Conservation (phyloP, 2,329 filamentous ascomycete species). For the Fusarium euwallaceae region DNA sequence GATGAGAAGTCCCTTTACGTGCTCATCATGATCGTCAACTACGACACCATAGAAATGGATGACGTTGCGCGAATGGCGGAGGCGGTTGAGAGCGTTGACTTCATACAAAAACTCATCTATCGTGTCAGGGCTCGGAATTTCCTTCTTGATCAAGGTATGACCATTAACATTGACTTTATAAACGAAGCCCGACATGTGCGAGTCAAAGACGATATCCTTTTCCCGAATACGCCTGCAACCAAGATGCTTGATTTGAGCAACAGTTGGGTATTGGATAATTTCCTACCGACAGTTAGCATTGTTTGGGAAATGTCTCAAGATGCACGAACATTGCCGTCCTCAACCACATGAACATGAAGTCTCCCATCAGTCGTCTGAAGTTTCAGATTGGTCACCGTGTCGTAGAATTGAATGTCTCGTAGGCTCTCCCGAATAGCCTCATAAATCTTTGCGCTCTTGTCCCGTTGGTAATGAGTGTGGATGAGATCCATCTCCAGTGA, state of each 20-base stretch:
- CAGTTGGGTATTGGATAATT: constrained; percentile 86
- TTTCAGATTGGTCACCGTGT: constrained; percentile 95
- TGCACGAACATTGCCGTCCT: constrained; percentile 81
- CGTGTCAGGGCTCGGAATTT: constrained; percentile 95
- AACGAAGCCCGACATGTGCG: constrained; percentile 96
- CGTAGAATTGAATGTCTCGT: constrained; percentile 94
- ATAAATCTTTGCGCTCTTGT: constrained; percentile 94
- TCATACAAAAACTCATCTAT: constrained; percentile 98
- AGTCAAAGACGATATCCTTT: constrained; percentile 83
- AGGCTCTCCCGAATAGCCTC: constrained; percentile 94
- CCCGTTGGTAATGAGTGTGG: constrained; percentile 83
- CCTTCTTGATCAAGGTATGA: constrained; percentile 89
- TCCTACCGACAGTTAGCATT: constrained; percentile 65
- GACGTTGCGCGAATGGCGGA: constrained; percentile 80
- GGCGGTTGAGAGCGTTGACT: constrained; percentile 89
- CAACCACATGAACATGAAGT: constrained; percentile 96
- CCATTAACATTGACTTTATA: constrained; percentile 86
- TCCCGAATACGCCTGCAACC: constrained; percentile 75
- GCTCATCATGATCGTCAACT: constrained; percentile 85
- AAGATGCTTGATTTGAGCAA: constrained; percentile 81
- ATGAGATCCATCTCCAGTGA: constrained; percentile 89
- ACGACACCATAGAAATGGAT: constrained; percentile 91
- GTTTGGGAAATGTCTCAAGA: not conserved
- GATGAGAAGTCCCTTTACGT: constrained; percentile 91
- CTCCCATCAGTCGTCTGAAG: constrained; percentile 89